Conservation (phyloP, 169 alveolate species). For the Perkinsus marinus region DNA sequence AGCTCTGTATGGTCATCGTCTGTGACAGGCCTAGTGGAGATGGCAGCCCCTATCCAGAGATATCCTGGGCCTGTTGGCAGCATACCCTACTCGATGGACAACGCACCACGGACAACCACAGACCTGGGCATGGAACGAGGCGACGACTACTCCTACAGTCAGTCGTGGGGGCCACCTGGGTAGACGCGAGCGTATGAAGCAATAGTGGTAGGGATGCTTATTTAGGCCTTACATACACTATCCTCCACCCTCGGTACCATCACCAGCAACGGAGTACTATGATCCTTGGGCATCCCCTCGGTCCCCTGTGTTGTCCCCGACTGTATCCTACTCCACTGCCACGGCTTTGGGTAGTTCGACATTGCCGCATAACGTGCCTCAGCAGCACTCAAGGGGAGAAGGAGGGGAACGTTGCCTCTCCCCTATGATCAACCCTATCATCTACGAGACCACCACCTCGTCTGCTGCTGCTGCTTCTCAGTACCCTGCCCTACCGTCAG, state of each 20-base stretch:
- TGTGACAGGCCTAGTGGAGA: background rate
- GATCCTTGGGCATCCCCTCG: background rate
- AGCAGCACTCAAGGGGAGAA: no score
- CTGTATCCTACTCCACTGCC: background rate
- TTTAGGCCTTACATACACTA: background rate
- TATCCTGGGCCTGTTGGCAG: background rate
- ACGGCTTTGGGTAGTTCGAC: background rate
- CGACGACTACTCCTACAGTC: background rate
- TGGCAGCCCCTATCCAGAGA: background rate
- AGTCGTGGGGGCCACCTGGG: background rate
- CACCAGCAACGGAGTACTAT: background rate
- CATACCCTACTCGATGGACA: no score
- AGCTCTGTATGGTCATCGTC: background rate
- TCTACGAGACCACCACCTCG: background rate
- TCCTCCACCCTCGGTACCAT: background rate
- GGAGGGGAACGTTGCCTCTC: background rate
- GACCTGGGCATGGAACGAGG: no score
- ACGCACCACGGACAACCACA: no score
- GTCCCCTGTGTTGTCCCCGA: background rate
- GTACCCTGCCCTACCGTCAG: background rate
- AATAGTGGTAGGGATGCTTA: background rate
- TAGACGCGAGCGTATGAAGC: background rate
- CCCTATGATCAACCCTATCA: background rate
- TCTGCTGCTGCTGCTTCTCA: background rate
- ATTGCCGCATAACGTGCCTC: background rate